Evolutionary conservation across 2,329 filamentous ascomycete species (phyloP).

Genomic region (Aureobasidium sp.): DNA sequence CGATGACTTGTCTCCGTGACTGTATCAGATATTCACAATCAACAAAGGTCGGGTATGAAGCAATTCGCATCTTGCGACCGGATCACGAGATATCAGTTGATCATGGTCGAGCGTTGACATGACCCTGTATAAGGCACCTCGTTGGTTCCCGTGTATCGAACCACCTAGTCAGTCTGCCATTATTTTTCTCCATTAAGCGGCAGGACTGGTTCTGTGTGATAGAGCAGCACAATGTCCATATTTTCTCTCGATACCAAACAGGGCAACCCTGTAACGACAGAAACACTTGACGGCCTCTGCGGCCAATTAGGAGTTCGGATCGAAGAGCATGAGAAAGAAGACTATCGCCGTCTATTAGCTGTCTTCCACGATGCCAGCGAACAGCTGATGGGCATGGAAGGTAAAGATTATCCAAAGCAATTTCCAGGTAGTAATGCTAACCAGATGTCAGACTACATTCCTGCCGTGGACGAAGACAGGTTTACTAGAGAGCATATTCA

Average conservation of each 20-base stretch:
- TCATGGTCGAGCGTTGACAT: no score
- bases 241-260: slow-evolving; percentile 27
- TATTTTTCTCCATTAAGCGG: no score
- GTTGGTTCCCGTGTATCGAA: no score
- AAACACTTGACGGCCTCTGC: slow-evolving; percentile 27
- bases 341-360: slow-evolving; percentile 30
- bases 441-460: slow-evolving; percentile 23
- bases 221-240: slow-evolving; percentile 27
- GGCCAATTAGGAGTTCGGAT: slow-evolving; percentile 25
- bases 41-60: neutral
- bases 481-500: slow-evolving; percentile 30
- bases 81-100: no score
- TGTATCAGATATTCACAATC: neutral
- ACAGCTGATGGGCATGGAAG: slow-evolving; percentile 29
- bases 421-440: neutral
- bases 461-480: slow-evolving; percentile 24
- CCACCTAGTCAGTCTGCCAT: no score
- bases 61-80: no score
- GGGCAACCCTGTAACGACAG: slow-evolving; percentile 27
- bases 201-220: no score
- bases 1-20: neutral
- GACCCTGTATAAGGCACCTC: neutral
- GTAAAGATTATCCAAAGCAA: slow-evolving; percentile 3
- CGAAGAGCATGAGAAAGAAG: slow-evolving; percentile 29
- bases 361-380: slow-evolving; percentile 32